Base-by-base conservation (phyloP, 257 asterid species). In the Leptodermis oblonga region DNA sequence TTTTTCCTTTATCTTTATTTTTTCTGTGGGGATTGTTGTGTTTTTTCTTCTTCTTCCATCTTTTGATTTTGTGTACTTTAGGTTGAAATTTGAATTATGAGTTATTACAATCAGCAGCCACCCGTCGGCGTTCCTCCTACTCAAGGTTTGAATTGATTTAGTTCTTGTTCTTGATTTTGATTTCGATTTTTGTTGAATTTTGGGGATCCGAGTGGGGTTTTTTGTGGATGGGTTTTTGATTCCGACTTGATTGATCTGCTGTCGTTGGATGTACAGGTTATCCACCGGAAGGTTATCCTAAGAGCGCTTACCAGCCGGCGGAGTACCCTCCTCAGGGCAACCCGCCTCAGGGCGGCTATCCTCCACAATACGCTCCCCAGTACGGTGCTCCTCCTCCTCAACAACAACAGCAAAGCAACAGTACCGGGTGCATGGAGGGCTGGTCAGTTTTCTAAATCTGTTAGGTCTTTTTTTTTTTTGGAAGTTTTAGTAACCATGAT, bases 291-390 rank as follows among this genome's bases (percentile, higher is more conserved):
- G 76, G 77, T 14, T 75, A 79, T 34, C 75, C 83, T 0, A 79
- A 79, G 72, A 80, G 74, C 36, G 80, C 80, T 1, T 79, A 82
- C 69, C 84, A 80, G n/a, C 86, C 82, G 11, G 77, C 74, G 7
- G 85, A 85, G 1, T 79, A 80, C 65, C 87, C 87, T 80, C 87
- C 82, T 3, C 84, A 73, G 42, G 84, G 84, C 7, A 70, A 78
- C 36, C 82, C 82, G 7, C 85, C 77, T 0, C 79, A 78, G 22
- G 43, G 43, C 43, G n/a, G n/a, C n/a, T n/a, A n/a, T n/a, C n/a
- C n/a, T n/a, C n/a, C n/a, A n/a, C n/a, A n/a, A n/a, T 78, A 78
- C 42, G 76, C 81, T 4, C 87, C 87, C 36, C 87, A 80, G 71
- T 77, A 80, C 49, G 83, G 74, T 2, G 79, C 83, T 4, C 86